Conservation (phyloP, 2,329 filamentous ascomycete species). For the Tolypocladium nubicola region DNA sequence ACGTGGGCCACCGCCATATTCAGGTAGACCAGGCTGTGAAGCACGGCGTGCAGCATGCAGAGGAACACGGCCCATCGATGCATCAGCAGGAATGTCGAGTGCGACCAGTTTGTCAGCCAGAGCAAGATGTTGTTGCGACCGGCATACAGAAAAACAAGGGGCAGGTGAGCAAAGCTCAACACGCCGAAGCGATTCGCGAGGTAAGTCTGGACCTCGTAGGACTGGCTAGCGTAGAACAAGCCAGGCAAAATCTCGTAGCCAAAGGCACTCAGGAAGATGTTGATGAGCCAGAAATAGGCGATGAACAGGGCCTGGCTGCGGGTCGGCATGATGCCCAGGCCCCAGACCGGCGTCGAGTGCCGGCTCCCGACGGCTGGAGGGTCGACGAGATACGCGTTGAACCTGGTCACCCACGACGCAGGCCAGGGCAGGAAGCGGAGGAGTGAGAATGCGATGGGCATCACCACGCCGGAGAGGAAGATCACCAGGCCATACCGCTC, state of each 20-base stretch:
- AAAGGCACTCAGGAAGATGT: conserved; percentile 19
- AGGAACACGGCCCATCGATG: conserved; percentile 36
- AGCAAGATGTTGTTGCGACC: conserved; percentile 33
- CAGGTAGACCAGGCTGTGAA: conserved; percentile 30
- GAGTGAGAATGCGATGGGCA: conserved; percentile 13
- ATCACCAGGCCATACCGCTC: conserved; percentile 13
- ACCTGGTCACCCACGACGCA: conserved; percentile 3
- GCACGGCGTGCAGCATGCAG: conserved; percentile 26
- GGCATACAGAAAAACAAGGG: conserved; percentile 28
- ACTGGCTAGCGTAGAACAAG: conserved; percentile 12
- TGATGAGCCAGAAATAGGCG: conserved; percentile 23
- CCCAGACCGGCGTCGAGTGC: conserved; percentile 10
- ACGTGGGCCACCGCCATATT: conserved; percentile 5
- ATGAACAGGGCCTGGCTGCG: conserved; percentile 34
- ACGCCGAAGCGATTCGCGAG: conserved; percentile 26
- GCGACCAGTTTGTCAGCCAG: conserved; percentile 33
- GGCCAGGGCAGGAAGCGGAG: conserved; percentile 16
- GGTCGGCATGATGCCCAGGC: conserved; percentile 23
- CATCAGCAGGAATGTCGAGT: conserved; percentile 33
- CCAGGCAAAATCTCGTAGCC: conserved; percentile 15
- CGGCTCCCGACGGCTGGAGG: conserved; percentile 13
- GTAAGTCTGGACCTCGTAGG: conserved; percentile 17
- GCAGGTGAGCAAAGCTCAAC: conserved; percentile 24
- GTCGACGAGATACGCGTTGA: conserved; percentile 17
- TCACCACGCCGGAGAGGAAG: conserved; percentile 10